Conservation (phyloP, 1,139 yeast genomes). For the Pichia sp. region DNA sequence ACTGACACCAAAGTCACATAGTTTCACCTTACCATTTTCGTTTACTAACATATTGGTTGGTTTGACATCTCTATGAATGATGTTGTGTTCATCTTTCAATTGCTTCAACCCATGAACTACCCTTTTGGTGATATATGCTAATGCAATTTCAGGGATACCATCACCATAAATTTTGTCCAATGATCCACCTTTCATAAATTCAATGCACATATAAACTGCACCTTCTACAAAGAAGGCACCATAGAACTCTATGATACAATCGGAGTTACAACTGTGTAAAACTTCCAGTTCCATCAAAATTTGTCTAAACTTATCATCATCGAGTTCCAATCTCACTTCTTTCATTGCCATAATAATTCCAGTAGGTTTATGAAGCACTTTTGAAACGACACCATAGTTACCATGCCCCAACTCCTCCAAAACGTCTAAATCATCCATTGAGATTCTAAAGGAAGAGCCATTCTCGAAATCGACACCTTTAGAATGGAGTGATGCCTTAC, state of each 20-base stretch:
- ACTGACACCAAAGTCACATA: slow-evolving; percentile 95
- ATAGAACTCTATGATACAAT: slow-evolving; percentile 88
- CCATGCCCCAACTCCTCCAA: slow-evolving; percentile 89
- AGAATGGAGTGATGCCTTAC: slow-evolving; percentile 87
- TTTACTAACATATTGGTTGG: slow-evolving; percentile 89
- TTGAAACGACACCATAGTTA: slow-evolving; percentile 90
- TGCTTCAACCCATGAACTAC: slow-evolving; percentile 80
- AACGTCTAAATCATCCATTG: slow-evolving; percentile 79
- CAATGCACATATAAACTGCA: slow-evolving; percentile 98
- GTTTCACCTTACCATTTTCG: slow-evolving; percentile 75
- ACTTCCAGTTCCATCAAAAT: slow-evolving; percentile 94
- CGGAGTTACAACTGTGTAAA: slow-evolving; percentile 82
- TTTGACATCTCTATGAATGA: slow-evolving; percentile 94
- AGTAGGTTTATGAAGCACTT: slow-evolving; percentile 91
- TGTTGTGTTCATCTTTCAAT: slow-evolving; percentile 81
- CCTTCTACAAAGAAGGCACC: slow-evolving; percentile 98
- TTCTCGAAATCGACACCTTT: slow-evolving; percentile 86
- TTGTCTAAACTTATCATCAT: slow-evolving; percentile 85
- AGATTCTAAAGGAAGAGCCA: slow-evolving; percentile 81
- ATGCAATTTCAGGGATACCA: slow-evolving; percentile 65
- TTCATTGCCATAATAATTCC: slow-evolving; percentile 95
- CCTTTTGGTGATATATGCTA: slow-evolving; percentile 76
- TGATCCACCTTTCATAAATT: slow-evolving; percentile 97
- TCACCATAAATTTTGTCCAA: slow-evolving; percentile 75
- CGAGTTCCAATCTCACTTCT: slow-evolving; percentile 86